Conservation (phyloP, 139 green algal genomes). For the Chlorella sp. region DNA sequence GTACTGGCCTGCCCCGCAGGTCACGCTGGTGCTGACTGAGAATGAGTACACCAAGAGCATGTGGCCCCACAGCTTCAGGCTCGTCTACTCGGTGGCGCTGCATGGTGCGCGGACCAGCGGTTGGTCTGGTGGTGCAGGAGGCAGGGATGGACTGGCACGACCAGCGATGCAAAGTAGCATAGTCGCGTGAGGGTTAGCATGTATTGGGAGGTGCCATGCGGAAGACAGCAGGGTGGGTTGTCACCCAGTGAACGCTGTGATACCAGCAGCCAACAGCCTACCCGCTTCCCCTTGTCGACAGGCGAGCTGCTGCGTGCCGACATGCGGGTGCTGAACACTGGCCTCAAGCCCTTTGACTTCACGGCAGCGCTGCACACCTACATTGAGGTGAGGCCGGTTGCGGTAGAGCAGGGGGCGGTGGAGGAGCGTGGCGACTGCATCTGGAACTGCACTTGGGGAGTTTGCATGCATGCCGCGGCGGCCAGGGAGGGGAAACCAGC, state of each 20-base stretch:
- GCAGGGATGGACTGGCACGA: too few species aligned
- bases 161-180: too few species aligned
- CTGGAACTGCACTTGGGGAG: too few species aligned
- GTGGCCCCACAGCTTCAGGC: constrained; percentile 86
- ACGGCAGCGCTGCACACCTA: constrained; percentile 87
- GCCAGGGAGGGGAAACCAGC: too few species aligned
- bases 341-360: constrained; percentile 89
- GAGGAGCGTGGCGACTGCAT: not conserved
- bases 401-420: not conserved
- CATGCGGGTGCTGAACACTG: constrained; percentile 91
- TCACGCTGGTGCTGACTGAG: constrained; percentile 87
- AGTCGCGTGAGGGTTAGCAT: too few species aligned
- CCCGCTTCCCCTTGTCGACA: not conserved
- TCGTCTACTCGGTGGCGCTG: constrained; percentile 80
- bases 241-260: too few species aligned
- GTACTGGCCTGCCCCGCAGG: not conserved
- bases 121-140: too few species aligned
- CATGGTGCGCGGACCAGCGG: constrained; percentile 46
- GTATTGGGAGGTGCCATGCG: too few species aligned
- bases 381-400: constrained; percentile 73
- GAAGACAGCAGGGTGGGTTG: too few species aligned
- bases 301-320: constrained; percentile 84
- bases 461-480: too few species aligned
- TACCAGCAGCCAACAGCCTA: too few species aligned
- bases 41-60: constrained; percentile 89